Evolutionary conservation across 805 yeast species (phyloP).

Genomic region (Isabelozyma gotoi): DNA sequence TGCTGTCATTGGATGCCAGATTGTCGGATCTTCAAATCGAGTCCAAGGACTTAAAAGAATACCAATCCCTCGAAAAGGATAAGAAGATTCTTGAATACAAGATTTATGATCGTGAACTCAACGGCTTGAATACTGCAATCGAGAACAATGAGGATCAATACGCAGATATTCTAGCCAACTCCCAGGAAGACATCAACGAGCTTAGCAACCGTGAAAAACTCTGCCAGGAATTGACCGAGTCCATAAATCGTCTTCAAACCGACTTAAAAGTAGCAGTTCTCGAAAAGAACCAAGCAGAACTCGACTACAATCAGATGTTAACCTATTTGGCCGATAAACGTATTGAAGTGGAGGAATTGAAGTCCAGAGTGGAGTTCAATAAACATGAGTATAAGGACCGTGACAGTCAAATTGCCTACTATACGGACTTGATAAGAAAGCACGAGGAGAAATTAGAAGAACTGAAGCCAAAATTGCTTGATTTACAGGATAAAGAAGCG

Average conservation of each 20-base stretch:
- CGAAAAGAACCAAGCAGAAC: conserved; percentile 55
- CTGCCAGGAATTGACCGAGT: conserved; percentile 44
- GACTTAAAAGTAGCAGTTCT: conserved; percentile 51
- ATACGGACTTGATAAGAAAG: conserved; percentile 26
- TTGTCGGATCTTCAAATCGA: conserved; percentile 79
- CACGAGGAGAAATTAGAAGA: conserved; percentile 37
- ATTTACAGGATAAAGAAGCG: conserved; percentile 40
- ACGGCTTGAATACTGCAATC: conserved; percentile 56
- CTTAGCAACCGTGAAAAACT: conserved; percentile 61
- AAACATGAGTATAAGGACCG: conserved; percentile 26
- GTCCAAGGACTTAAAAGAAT: conserved; percentile 68
- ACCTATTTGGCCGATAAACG: conserved; percentile 49
- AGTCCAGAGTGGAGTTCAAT: conserved; percentile 29
- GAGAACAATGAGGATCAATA: conserved; percentile 62
- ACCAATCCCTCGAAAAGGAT: conserved; percentile 63
- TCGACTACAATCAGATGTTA: conserved; percentile 50
- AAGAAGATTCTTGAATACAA: conserved; percentile 74
- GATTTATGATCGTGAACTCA: conserved; percentile 73
- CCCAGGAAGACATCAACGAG: conserved; percentile 53
- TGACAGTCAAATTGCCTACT: conserved; percentile 15
- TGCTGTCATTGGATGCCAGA: conserved; percentile 67
- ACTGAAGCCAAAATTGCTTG: conserved; percentile 41
- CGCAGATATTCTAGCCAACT: conserved; percentile 47
- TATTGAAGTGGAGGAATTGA: conserved; percentile 45
- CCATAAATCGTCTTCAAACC: conserved; percentile 48